These are phyloP conservation scores for Panaeolus cyanescens DNA, from an alignment of 768 basidiomycete species.

Conservation along the genomic window DNA sequence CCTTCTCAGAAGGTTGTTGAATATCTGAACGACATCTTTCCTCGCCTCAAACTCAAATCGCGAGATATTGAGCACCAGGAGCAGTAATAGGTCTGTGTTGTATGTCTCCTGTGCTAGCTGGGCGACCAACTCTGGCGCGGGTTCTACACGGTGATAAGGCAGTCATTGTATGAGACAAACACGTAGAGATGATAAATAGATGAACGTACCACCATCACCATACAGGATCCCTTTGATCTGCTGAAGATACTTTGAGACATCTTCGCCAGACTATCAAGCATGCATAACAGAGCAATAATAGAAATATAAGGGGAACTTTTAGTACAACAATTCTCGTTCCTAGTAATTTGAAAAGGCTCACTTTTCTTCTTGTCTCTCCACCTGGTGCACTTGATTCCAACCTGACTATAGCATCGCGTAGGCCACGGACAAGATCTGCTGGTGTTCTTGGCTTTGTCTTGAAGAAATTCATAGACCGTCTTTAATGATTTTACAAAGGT, in stretches of 20 bases:
- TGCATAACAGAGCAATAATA: background rate
- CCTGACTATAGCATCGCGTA: conserved; percentile 77
- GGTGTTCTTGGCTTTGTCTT: conserved; percentile 88
- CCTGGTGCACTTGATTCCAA: conserved; percentile 77
- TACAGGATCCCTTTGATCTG: conserved; percentile 88
- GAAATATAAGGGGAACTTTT: background rate
- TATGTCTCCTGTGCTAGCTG: conserved; percentile 97
- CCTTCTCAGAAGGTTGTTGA: conserved; percentile 85
- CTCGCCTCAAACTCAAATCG: conserved; percentile 94
- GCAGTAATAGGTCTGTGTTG: conserved; percentile 81
- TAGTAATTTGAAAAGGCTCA: conserved; percentile 30
- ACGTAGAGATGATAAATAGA: conserved; percentile 4
- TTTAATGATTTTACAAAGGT: background rate
- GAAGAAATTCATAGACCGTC: conserved; percentile 84
- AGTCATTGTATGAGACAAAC: background rate
- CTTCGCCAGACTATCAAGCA: conserved; percentile 73
- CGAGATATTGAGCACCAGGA: conserved; percentile 79
- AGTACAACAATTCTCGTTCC: background rate
- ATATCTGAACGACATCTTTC: conserved; percentile 83
- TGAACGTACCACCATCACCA: conserved; percentile 78
- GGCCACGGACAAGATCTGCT: conserved; percentile 80
- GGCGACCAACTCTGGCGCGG: conserved; percentile 86
- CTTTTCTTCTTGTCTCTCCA: conserved; percentile 80
- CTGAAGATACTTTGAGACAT: conserved; percentile 85
- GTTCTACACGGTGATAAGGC: conserved; percentile 47